Conservation (phyloP, 202 grass and related monocot genomes). For the Digitaria exilis region DNA sequence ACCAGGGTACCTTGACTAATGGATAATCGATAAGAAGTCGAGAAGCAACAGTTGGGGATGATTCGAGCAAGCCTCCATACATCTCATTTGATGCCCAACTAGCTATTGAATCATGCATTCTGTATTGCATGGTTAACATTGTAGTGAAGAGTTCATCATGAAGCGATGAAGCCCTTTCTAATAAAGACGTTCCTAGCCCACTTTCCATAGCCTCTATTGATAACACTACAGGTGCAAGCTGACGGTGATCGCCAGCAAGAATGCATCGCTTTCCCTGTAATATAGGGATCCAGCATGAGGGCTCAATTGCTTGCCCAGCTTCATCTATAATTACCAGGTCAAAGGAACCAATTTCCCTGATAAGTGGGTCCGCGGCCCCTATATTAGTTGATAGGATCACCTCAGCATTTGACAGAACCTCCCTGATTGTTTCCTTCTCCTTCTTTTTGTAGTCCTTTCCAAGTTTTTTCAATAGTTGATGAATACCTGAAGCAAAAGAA, state of each 20-base stretch:
- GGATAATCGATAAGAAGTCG: conserved; percentile 79
- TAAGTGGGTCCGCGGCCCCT: conserved; percentile 77
- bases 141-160: conserved; percentile 65
- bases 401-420: conserved; percentile 72
- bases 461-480: conserved; percentile 71
- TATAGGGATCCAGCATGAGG: conserved; percentile 93
- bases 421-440: conserved; percentile 77
- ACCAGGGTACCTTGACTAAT: conserved; percentile 63
- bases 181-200: conserved; percentile 78
- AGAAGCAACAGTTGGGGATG: conserved; percentile 61
- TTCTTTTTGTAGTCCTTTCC: conserved; percentile 78
- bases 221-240: conserved; percentile 82
- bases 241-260: conserved; percentile 78
- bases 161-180: conserved; percentile 80
- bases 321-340: conserved; percentile 93
- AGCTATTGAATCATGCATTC: conserved; percentile 91
- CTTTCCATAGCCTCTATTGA: conserved; percentile 85
- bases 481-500: conserved; percentile 77
- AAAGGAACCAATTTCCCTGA: conserved; percentile 68
- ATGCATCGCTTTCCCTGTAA: conserved; percentile 86
- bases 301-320: conserved; percentile 88
- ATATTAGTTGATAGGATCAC: conserved; percentile 87
- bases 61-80: conserved; percentile 69
- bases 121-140: conserved; percentile 73
- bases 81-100: conserved; percentile 93